These are phyloP conservation scores for Xylariaceae sp. DNA, from an alignment of 2,329 filamentous ascomycete species.

Conservation along the genomic window DNA sequence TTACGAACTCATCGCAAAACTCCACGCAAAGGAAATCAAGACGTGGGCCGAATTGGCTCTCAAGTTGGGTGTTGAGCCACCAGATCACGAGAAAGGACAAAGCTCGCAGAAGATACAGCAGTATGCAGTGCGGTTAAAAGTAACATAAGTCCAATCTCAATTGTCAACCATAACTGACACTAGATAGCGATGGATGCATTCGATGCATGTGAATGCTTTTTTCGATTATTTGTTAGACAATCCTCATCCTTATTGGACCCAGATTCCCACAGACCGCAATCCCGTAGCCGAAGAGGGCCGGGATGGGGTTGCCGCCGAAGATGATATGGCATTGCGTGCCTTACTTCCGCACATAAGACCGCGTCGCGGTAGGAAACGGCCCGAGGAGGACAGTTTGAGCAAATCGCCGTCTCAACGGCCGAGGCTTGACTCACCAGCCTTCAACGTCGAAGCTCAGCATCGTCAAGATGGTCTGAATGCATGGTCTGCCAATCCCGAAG, in stretches of 20 bases:
- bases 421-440: constrained; percentile 50
- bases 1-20: constrained; percentile 73
- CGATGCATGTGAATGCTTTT: constrained; percentile 92
- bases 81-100: constrained; percentile 77
- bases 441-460: constrained; percentile 29
- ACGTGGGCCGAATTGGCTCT: constrained; percentile 89
- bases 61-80: constrained; percentile 83
- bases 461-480: constrained; percentile 54
- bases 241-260: constrained; percentile 74
- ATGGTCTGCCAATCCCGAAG: constrained; percentile 48
- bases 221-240: constrained; percentile 85
- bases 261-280: constrained; percentile 65
- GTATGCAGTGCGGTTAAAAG: constrained; percentile 89
- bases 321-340: constrained; percentile 83
- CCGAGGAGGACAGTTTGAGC: constrained; percentile 56
- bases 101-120: constrained; percentile 93
- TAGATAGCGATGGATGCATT: constrained; percentile 82
- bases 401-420: constrained; percentile 57
- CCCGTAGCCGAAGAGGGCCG: constrained; percentile 64
- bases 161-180: constrained; percentile 35
- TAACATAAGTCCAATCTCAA: constrained; percentile 34
- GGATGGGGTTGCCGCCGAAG: constrained; percentile 80
- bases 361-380: constrained; percentile 60
- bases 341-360: constrained; percentile 73
- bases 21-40: constrained; percentile 81